A percentile compares a stretch with the other conserved stretches of the same genome.
Evolutionary conservation across 306 rosid genomes (phyloP).

Genomic region (Sophora flavescens): DNA sequence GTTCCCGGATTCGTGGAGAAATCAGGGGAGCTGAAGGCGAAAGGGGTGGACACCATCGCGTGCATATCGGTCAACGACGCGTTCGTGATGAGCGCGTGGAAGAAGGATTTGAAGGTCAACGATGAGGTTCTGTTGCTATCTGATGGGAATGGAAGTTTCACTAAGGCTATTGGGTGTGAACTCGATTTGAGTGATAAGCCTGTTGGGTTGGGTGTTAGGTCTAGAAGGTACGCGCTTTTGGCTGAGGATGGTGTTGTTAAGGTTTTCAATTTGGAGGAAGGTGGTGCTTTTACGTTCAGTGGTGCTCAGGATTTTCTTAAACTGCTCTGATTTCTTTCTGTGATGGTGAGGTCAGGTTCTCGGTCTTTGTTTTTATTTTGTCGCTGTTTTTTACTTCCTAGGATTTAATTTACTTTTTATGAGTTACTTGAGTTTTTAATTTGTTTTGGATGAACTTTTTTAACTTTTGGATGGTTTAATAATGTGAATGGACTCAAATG

Average conservation of each 20-base stretch:
- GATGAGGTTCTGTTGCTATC: constrained; percentile 82
- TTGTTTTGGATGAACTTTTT: constrained; percentile 28
- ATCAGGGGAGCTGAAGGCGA: constrained; percentile 74
- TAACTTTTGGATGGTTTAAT: not conserved
- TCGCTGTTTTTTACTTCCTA: not conserved
- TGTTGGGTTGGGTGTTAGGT: constrained; percentile 88
- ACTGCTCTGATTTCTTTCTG: constrained; percentile 52
- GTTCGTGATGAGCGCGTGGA: constrained; percentile 93
- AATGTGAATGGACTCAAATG: constrained; percentile 8
- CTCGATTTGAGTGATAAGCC: constrained; percentile 95
- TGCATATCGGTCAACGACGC: constrained; percentile 94
- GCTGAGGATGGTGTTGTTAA: constrained; percentile 94
- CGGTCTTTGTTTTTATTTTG: not conserved
- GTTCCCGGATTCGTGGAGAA: constrained; percentile 92
- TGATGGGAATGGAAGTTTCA: constrained; percentile 89
- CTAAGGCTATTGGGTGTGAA: constrained; percentile 79
- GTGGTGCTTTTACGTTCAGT: constrained; percentile 91
- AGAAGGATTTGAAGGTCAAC: constrained; percentile 68
- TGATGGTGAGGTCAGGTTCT: not conserved
- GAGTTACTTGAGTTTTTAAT: not conserved
- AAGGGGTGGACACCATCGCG: constrained; percentile 85
- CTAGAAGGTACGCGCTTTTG: constrained; percentile 83
- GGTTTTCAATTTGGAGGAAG: constrained; percentile 96
- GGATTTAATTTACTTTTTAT: too few relatives aligned
- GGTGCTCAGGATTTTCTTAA: constrained; percentile 88